Evolutionary conservation across 2,329 filamentous ascomycete genomes (phyloP).

Genomic region (Botrytis medusae): DNA sequence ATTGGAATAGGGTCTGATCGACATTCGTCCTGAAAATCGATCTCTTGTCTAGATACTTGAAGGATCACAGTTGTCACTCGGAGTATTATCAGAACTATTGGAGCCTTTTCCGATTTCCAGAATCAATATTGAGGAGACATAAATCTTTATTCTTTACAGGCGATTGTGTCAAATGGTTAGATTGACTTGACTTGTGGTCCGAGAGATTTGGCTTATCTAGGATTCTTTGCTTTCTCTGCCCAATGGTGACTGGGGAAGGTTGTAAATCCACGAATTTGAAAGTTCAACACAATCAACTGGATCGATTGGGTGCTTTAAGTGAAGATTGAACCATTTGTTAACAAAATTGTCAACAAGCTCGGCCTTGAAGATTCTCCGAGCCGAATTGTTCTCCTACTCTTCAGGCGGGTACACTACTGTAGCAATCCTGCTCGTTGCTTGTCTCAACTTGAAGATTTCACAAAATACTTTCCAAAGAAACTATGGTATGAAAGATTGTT

Average conservation of each 20-base stretch:
- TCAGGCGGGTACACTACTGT: not conserved
- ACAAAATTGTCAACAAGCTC: not conserved
- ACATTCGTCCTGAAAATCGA: not conserved
- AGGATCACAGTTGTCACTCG: not conserved
- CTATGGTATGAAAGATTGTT: not conserved
- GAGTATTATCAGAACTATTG: too few relatives aligned
- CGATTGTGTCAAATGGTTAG: not conserved
- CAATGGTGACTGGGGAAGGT: not conserved
- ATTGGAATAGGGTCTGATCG: not conserved
- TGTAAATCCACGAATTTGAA: not conserved
- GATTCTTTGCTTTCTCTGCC: not conserved
- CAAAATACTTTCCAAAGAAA: not conserved
- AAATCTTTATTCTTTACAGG: not conserved
- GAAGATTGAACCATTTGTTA: not conserved
- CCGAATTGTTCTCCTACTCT: conserved; percentile 1
- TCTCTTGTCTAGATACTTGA: conserved; percentile 8
- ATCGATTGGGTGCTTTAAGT: not conserved
- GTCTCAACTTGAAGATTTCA: not conserved
- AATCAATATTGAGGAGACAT: not conserved
- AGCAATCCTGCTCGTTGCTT: not conserved
- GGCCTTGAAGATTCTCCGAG: conserved; percentile 5
- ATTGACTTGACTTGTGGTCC: not conserved
- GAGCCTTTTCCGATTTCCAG: not conserved
- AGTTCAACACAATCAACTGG: not conserved
- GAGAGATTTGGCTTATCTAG: not conserved